Percentiles rank a stretch among this genome's conserved stretches.
These are phyloP conservation scores for Citrus australasica DNA, from an alignment of 345 rosid species.

Conservation along the genomic window DNA sequence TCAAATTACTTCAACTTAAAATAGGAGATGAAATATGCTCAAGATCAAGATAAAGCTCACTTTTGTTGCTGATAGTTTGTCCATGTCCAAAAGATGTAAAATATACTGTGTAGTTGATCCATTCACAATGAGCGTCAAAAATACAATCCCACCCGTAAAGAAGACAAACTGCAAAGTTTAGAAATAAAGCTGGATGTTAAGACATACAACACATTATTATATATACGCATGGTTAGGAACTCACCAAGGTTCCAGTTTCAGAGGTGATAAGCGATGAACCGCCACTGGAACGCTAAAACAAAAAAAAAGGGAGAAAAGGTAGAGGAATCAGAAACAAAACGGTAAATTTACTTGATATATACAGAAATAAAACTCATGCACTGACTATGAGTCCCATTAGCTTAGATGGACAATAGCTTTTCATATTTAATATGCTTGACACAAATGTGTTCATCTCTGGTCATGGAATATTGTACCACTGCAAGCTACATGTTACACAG, in stretches of 20 bases:
- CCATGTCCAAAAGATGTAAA: conserved; percentile 72
- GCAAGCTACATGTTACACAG: conserved; percentile 1
- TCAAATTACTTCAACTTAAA: neutral
- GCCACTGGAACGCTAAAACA: conserved; percentile 58
- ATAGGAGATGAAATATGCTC: neutral
- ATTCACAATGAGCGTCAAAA: conserved; percentile 80
- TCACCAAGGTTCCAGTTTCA: conserved; percentile 78
- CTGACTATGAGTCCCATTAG: neutral
- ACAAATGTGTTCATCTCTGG: neutral
- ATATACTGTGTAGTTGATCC: conserved; percentile 89
- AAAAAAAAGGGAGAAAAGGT: neutral
- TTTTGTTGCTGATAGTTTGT: conserved; percentile 72
- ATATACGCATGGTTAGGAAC: conserved; percentile 11
- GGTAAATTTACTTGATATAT: neutral
- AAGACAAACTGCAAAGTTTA: conserved; percentile 64
- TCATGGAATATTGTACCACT: neutral
- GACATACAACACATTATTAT: neutral
- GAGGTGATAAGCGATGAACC: conserved; percentile 40
- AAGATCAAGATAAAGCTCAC: conserved; percentile 34
- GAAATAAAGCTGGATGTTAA: neutral
- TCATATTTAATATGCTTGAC: neutral
- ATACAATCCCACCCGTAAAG: conserved; percentile 96
- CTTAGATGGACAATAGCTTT: neutral
- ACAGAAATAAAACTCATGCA: neutral
- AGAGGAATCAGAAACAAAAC: conserved; percentile 7